Evolutionary conservation across 176 grass and related monocot species (phyloP).

Genomic region (Dactylis glomerata): DNA sequence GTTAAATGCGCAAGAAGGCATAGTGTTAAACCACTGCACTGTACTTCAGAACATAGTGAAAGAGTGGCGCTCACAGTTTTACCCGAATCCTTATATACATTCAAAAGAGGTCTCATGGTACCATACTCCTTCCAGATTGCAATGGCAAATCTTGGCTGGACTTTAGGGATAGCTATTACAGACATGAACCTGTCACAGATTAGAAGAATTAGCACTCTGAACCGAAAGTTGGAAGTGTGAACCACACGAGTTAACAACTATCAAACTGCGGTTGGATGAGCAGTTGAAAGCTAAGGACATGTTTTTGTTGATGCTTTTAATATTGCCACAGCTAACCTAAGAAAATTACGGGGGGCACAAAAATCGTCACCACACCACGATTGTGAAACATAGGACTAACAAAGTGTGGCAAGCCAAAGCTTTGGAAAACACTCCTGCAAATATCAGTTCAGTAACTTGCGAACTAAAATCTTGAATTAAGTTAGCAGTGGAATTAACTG

Average conservation of each 20-base stretch:
- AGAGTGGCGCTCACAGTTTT: constrained; percentile 56
- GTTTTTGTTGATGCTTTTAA: neutral
- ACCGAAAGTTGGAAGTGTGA: neutral
- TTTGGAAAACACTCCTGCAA: neutral
- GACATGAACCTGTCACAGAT: constrained; percentile 65
- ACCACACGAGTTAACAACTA: neutral
- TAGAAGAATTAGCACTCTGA: neutral
- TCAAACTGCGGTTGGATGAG: neutral
- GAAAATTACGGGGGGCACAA: neutral
- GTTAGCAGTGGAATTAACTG: neutral
- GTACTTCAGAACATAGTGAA: neutral
- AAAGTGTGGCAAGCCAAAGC: too few relatives aligned
- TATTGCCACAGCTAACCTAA: neutral
- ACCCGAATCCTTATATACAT: constrained; percentile 69
- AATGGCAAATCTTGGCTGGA: constrained; percentile 55
- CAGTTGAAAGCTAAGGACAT: neutral
- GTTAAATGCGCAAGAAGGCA: neutral
- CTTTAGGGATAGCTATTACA: constrained; percentile 67
- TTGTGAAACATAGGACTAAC: too few relatives aligned
- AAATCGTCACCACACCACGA: neutral
- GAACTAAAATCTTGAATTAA: neutral
- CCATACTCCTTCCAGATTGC: constrained; percentile 71
- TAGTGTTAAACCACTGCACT: neutral
- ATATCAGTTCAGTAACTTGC: too few relatives aligned
- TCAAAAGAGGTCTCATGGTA: constrained; percentile 77